A percentile compares a stretch with the other conserved stretches of the same genome.
Conservation (phyloP, 2,329 filamentous ascomycete species). For the Pseudogymnoascus sp. region DNA sequence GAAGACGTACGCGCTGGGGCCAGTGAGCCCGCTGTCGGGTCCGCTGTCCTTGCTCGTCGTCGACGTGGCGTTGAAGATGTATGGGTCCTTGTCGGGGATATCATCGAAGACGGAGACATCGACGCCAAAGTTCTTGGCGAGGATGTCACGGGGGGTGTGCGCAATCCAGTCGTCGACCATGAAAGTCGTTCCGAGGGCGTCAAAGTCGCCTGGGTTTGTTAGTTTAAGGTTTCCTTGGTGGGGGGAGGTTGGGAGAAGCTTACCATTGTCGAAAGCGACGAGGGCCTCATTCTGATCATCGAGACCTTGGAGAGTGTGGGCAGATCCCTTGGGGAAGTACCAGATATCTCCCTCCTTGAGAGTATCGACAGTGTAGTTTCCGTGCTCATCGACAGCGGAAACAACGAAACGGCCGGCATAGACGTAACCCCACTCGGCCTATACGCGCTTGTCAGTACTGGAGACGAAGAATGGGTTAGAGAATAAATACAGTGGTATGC, state of each 20-base stretch:
- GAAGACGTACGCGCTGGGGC: conserved; percentile 56
- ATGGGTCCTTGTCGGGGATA: conserved; percentile 49
- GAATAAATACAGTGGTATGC: conserved; percentile 51
- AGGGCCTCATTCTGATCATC: conserved; percentile 61
- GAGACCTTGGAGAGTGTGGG: conserved; percentile 56
- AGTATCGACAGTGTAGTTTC: conserved; percentile 45
- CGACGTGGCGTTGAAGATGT: conserved; percentile 51
- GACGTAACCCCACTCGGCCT: conserved; percentile 61
- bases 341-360: conserved; percentile 56
- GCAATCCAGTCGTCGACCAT: conserved; percentile 63
- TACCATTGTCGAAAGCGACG: conserved; percentile 55
- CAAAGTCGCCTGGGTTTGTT: conserved; percentile 42
- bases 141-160: conserved; percentile 54
- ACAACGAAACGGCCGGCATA: conserved; percentile 49
- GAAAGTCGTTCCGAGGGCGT: conserved; percentile 59
- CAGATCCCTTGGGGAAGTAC: conserved; percentile 60
- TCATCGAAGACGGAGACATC: conserved; percentile 50
- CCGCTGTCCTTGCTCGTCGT: conserved; percentile 38
- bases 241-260: neutral
- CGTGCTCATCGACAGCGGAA: conserved; percentile 55
- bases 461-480: neutral
- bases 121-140: conserved; percentile 63
- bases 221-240: neutral
- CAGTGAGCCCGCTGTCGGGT: conserved; percentile 41
- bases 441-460: neutral